These are phyloP conservation scores for Setomelanomma holmii DNA, from an alignment of 2,329 filamentous ascomycete genomes.

Conservation along the genomic window DNA sequence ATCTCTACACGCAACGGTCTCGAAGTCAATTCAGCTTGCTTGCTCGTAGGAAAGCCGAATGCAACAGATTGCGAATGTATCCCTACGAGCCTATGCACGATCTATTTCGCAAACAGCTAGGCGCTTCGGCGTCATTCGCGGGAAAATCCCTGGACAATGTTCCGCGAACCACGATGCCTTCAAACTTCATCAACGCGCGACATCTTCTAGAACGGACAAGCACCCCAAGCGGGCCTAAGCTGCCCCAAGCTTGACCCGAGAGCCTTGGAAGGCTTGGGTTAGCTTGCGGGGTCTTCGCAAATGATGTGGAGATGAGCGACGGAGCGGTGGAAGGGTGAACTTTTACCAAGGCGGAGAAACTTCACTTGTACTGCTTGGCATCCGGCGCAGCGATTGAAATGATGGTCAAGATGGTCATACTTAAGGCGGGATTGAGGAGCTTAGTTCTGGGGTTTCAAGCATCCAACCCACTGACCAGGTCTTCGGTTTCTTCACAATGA, in stretches of 20 bases:
- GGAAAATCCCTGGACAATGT: background rate
- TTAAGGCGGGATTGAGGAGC: background rate
- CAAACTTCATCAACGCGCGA: background rate
- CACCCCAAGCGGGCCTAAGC: conserved; percentile 6
- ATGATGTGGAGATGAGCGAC: conserved; percentile 19
- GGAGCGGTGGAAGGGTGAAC: conserved; percentile 1
- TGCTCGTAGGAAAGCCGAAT: too few relatives aligned
- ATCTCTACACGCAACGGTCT: too few relatives aligned
- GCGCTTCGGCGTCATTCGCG: conserved; percentile 3
- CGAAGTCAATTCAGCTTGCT: too few relatives aligned
- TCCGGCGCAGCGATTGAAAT: conserved; percentile 1
- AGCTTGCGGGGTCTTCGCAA: conserved; percentile 26
- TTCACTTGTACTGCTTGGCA: conserved; percentile 4
- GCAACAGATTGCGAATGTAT: too few relatives aligned
- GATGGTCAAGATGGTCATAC: background rate
- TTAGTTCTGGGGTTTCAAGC: background rate
- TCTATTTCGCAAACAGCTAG: too few relatives aligned
- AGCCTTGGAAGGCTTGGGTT: conserved; percentile 19
- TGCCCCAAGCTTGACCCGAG: conserved; percentile 24
- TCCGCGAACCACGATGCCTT: conserved; percentile 1
- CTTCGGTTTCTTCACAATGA: conserved; percentile 21
- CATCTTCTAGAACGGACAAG: background rate
- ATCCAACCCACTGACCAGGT: background rate
- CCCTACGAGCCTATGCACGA: too few relatives aligned
- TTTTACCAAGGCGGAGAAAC: conserved; percentile 19